Base-by-base conservation (phyloP, 2,329 filamentous ascomycete species). In the Blumeriella jaapii region DNA sequence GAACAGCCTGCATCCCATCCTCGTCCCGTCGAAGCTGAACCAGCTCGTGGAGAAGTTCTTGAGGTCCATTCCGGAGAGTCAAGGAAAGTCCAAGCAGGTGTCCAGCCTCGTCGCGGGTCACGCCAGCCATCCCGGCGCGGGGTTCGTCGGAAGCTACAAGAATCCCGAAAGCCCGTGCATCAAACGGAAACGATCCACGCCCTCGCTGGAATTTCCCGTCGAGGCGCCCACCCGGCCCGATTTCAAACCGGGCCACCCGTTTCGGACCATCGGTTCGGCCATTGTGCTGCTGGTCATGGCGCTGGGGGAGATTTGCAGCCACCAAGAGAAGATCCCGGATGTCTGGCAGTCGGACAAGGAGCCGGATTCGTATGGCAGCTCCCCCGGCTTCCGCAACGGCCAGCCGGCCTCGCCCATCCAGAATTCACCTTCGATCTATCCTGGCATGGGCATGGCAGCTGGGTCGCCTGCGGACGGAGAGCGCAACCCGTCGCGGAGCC, bases 261-360 rank as follows among this genome's bases (percentile, higher is more conserved):
- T 69, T 46, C 67, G 78, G 34, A 84, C 80, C 6, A 75, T 91
- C 11, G 71, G 77, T 34, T 93, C 83, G 47, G 86, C 86, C 0
- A 68, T 96, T 24, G 73, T 95, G 1, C 67, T 95, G 2, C 66
- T 89, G 3, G 74, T 94, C 1, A 66, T 96, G 35, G 89, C 89
- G 0, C 62, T 98, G 5, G 91, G 91, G 12, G 86, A 85, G 52
- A 81, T 96, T 9, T 89, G 83, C 49, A 55, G 65, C 6, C 59
- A 69, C 46, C 65, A 63, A 28, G 63, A 65, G 0, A 63, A 61
- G 43, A 63, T 78, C 3, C 71, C 71, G 0, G 71, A 77, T 32
- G 67, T 81, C 6, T 66, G 64, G 11, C 49, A 52, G 8, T 20
- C 29, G 26, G 39, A 44, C 4, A 26, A 39, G 31, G 42, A 50